Conservation (phyloP, 2,329 filamentous ascomycete genomes). For the Cladosporium austrohemisphaericum region DNA sequence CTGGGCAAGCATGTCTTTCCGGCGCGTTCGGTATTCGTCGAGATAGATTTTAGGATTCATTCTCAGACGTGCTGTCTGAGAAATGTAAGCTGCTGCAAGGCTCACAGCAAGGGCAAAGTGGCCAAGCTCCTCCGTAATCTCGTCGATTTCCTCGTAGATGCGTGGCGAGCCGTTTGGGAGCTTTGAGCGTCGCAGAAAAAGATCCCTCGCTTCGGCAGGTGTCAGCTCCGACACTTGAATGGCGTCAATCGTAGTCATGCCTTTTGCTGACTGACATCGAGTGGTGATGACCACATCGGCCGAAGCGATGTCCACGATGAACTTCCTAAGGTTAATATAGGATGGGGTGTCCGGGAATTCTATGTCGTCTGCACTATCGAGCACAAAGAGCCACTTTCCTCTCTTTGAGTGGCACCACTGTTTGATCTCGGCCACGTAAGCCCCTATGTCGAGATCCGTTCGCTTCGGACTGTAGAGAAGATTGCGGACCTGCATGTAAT, state of each 20-base stretch:
- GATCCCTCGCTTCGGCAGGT: neutral
- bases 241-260: neutral
- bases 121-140: neutral
- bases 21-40: neutral
- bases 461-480: neutral
- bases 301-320: neutral
- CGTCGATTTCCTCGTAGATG: neutral
- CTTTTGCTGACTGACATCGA: neutral
- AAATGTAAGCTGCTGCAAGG: neutral
- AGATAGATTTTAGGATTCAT: neutral
- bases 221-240: neutral
- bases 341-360: neutral
- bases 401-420: neutral
- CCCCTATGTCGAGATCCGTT: neutral
- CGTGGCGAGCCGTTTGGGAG: neutral
- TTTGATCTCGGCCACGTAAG: neutral
- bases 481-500: conserved; percentile 1
- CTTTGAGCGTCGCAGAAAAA: conserved; percentile 5
- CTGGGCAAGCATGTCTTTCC: neutral
- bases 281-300: conserved; percentile 2
- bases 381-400: conserved; percentile 4
- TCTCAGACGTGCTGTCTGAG: neutral
- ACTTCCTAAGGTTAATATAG: neutral
- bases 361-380: conserved; percentile 5
- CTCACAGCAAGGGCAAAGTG: neutral